Evolutionary conservation across 805 yeast genomes (phyloP).

Genomic region (Ogataea neopini): DNA sequence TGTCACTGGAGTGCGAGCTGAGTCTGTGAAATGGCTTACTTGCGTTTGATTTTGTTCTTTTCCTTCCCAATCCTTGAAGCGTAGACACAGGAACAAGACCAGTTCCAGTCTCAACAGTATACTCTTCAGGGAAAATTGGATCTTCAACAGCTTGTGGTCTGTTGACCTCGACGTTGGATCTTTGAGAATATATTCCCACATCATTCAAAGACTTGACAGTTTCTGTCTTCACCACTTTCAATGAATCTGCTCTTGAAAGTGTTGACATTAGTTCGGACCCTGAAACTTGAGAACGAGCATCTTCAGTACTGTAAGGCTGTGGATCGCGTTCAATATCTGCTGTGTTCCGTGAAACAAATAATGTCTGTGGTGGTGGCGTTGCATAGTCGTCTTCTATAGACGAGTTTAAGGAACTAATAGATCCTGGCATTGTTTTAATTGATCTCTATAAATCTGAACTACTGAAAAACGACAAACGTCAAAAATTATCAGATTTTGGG

Average conservation of each 20-base stretch:
- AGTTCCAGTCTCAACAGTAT: slow-evolving; percentile 81
- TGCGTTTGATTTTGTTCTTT: slow-evolving; percentile 21
- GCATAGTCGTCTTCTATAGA: slow-evolving; percentile 19
- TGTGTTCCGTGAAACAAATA: slow-evolving; percentile 3
- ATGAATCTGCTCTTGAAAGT: slow-evolving; percentile 35
- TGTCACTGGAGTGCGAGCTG: slow-evolving; percentile 21
- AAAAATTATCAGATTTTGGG: too few species aligned
- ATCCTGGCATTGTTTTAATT: slow-evolving; percentile 16
- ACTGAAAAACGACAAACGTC: too few species aligned
- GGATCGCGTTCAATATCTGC: slow-evolving; percentile 29
- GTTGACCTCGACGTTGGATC: slow-evolving; percentile 57
- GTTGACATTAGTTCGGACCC: slow-evolving; percentile 28
- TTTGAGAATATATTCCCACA: slow-evolving; percentile 56
- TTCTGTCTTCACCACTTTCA: slow-evolving; percentile 60
- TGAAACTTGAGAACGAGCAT: slow-evolving; percentile 47
- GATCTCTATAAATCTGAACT: too few species aligned
- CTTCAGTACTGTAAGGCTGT: slow-evolving; percentile 46
- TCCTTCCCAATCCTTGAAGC: slow-evolving; percentile 65
- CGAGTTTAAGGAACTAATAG: slow-evolving; percentile 21
- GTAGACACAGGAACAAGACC: slow-evolving; percentile 85
- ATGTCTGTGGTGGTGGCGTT: slow-evolving; percentile 2
- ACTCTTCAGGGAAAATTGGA: slow-evolving; percentile 91
- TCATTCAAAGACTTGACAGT: slow-evolving; percentile 68
- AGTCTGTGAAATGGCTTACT: slow-evolving; percentile 21
- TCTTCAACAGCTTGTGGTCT: slow-evolving; percentile 54